Evolutionary conservation across 2,329 filamentous ascomycete species (phyloP).

Genomic region (Penicillium sp.): DNA sequence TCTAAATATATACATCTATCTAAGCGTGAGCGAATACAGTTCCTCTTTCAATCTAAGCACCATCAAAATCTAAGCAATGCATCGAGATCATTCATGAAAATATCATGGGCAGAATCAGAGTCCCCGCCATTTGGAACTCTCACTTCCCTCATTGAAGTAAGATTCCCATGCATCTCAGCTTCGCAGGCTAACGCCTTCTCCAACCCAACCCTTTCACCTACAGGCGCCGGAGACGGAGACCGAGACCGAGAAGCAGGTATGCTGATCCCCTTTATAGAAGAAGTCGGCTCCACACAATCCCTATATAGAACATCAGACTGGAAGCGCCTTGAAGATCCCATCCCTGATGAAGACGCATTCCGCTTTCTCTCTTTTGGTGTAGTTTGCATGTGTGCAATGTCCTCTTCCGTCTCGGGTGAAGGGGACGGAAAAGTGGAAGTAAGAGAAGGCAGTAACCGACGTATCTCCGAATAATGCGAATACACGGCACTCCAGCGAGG

Average conservation of each 20-base stretch:
- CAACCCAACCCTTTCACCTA: neutral
- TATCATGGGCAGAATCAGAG: neutral
- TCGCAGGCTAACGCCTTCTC: neutral
- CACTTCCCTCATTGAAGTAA: neutral
- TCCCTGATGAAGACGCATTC: neutral
- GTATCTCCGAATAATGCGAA: slow-evolving; percentile 1
- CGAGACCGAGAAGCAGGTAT: neutral
- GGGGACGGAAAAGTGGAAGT: neutral
- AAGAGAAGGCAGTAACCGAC: neutral
- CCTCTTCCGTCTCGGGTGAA: neutral
- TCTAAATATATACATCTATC: neutral
- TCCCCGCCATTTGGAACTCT: too few relatives aligned
- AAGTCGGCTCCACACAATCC: neutral
- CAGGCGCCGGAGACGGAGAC: neutral
- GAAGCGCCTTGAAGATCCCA: neutral
- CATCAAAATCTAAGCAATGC: slow-evolving; percentile 10
- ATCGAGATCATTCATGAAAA: slow-evolving; percentile 11
- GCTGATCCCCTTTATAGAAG: neutral
- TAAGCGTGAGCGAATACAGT: neutral
- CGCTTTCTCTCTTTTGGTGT: neutral
- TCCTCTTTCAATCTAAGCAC: neutral
- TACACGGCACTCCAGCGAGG: slow-evolving; percentile 8
- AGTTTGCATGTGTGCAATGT: neutral
- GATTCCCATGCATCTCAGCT: neutral
- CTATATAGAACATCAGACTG: neutral